phyloP scores from a whole-genome alignment of 352 stramenopile species.

The Phytophthora hybrid region DNA sequence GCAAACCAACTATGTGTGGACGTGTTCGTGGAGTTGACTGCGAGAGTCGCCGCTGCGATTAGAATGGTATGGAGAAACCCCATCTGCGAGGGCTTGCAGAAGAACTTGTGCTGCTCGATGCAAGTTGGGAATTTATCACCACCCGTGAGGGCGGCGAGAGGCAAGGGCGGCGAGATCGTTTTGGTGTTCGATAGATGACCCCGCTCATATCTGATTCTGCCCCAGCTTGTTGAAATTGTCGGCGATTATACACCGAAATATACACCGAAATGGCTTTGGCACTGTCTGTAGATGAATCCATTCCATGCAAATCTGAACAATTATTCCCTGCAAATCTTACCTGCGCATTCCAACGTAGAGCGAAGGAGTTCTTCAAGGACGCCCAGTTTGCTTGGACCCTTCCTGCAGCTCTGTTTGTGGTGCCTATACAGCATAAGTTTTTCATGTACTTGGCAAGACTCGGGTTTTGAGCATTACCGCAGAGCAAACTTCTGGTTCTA shows the following conservation, averaged over 20 bases:
- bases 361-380: too few relatives aligned
- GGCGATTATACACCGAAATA: too few relatives aligned
- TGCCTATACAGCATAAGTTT: too few relatives aligned
- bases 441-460: too few relatives aligned
- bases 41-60: constrained; percentile 3
- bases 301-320: constrained; percentile 16
- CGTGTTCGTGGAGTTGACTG: not conserved
- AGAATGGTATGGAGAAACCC: constrained; percentile 5
- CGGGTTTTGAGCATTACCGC: too few relatives aligned
- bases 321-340: too few relatives aligned
- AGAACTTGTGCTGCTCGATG: not conserved
- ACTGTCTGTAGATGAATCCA: constrained; percentile 9
- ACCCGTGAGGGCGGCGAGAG: not conserved
- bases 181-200: not conserved
- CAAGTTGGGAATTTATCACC: constrained; percentile 9
- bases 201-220: not conserved
- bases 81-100: not conserved
- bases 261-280: constrained; percentile 7
- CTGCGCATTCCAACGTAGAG: too few relatives aligned
- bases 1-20: too few relatives aligned
- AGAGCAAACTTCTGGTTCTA: too few relatives aligned
- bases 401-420: too few relatives aligned
- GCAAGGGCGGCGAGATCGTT: too few relatives aligned
- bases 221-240: not conserved
- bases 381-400: too few relatives aligned